A percentile compares a stretch with the other conserved stretches of the same genome.
phyloP scores from a whole-genome alignment of 2,329 filamentous ascomycete genomes.

The Exserohilum rostratum region DNA sequence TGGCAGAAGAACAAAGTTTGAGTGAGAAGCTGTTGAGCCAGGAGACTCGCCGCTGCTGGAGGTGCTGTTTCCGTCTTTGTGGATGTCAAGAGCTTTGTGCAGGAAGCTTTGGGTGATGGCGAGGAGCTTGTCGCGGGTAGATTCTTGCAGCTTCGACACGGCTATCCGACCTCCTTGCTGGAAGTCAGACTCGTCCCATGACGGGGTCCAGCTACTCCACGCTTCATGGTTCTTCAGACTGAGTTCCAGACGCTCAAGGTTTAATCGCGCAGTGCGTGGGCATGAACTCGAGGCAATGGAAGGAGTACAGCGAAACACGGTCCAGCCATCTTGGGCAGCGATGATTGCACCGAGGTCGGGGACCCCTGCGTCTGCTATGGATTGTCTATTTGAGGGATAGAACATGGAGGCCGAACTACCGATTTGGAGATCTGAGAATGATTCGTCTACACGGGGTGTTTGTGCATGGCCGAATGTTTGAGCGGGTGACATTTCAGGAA shows the following conservation, averaged over 20 bases:
- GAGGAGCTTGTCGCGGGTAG: conserved; percentile 71
- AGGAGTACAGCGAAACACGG: conserved; percentile 59
- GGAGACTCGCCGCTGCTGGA: conserved; percentile 53
- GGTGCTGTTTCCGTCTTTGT: conserved; percentile 59
- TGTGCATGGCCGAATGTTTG: conserved; percentile 50
- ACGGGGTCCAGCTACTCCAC: conserved; percentile 59
- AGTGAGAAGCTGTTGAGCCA: conserved; percentile 55
- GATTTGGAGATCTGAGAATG: conserved; percentile 55
- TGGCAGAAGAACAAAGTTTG: conserved; percentile 70
- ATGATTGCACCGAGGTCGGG: conserved; percentile 57
- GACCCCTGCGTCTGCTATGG: conserved; percentile 45
- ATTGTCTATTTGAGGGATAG: conserved; percentile 49
- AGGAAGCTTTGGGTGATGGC: conserved; percentile 74
- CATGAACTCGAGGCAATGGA: conserved; percentile 56
- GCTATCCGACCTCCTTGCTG: conserved; percentile 54
- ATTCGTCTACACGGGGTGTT: conserved; percentile 55
- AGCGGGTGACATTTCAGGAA: conserved; percentile 50
- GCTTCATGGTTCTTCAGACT: conserved; percentile 59
- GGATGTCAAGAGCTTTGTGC: conserved; percentile 72
- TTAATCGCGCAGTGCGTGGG: conserved; percentile 58
- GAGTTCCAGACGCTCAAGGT: conserved; percentile 59
- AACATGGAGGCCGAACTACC: conserved; percentile 51
- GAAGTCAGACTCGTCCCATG: conserved; percentile 57
- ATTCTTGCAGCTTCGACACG: conserved; percentile 58
- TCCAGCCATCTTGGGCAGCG: conserved; percentile 59